Evolutionary conservation across 208 protist genomes (phyloP), one percentile per base, ranked within the genome.

Genomic region (Novymonas esmeraldas): DNA sequence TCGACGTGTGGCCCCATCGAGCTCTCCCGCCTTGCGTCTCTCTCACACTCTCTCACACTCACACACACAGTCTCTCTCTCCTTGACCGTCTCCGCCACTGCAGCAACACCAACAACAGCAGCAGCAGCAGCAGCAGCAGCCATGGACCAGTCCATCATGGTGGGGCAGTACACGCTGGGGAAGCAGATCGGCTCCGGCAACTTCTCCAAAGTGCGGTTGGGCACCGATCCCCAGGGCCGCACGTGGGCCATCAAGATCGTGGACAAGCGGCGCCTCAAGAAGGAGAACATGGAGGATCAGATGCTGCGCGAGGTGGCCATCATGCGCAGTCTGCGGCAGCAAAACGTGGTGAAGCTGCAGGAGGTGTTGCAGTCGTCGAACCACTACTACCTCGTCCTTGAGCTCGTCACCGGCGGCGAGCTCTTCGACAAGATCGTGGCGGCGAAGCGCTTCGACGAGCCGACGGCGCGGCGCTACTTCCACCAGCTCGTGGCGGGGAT

Each of bases 401-500:
- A 98, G 70, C 87, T 97, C 2, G 83, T 96, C 22, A 89, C 83
- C 1, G 94, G 96, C 24, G 97, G 97, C 2, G 95, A 98, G 81
- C 72, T 99, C 29, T 98, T 98, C 38, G 90, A 97, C 29, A 94
- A 92, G 52, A 97, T 99, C 57, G 81, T 87, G 0, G 58, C 63
- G 6, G 86, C 83, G 26, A 95, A 93, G 57, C 81, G 82, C 44
- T 97, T 98, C 46, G 68, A 85, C 26, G 97, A 98, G 69, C 49
- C 64, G 9, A 93, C 79, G 2, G 94, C 93, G 14, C 83, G 95
- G 4, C 46, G 75, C 11, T 99, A 98, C 80, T 99, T 99, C 70
- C 96, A 98, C 59, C 96, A 99, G 80, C 81, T 99, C n/a, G 97
- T 99, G 31, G 77, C 86, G 6, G 96, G 94, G n/a, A 81, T 99